phyloP scores from a whole-genome alignment of 2,329 filamentous ascomycete genomes.

The Tolypocladium nubicola region DNA sequence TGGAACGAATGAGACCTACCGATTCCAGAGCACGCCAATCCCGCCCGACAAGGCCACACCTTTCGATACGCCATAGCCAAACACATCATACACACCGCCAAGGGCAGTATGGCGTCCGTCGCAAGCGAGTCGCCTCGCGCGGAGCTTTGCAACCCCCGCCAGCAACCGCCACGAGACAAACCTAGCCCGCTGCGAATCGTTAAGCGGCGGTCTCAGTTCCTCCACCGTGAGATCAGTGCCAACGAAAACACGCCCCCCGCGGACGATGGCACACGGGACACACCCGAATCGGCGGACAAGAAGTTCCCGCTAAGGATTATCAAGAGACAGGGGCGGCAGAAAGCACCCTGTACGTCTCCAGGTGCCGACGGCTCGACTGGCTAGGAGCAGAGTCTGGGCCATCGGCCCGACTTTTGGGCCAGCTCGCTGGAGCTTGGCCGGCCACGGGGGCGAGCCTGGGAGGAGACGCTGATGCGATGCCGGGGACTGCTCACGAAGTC shows the following conservation, averaged over 20 bases:
- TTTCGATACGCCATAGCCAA: background rate
- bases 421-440: slow-evolving; percentile 5
- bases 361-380: background rate
- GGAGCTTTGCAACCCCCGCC: slow-evolving; percentile 19
- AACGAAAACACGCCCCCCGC: background rate
- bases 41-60: background rate
- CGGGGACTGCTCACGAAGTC: slow-evolving; percentile 5
- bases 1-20: background rate
- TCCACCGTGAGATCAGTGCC: background rate
- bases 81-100: background rate
- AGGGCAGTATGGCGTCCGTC: slow-evolving; percentile 23
- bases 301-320: slow-evolving; percentile 4
- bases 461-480: slow-evolving; percentile 6
- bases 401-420: slow-evolving; percentile 1
- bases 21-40: too few species aligned
- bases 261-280: background rate
- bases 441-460: slow-evolving; percentile 4
- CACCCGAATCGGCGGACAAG: background rate
- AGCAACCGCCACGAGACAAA: slow-evolving; percentile 12
- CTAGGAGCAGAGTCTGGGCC: background rate
- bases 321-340: slow-evolving; percentile 5
- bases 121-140: slow-evolving; percentile 13
- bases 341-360: background rate
- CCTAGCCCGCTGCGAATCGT: slow-evolving; percentile 40
- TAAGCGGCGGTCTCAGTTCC: slow-evolving; percentile 21